Percentiles rank a stretch among this genome's conserved stretches.
Conservation (phyloP, 257 asterid species). For the Solanum megistacrolobum region DNA sequence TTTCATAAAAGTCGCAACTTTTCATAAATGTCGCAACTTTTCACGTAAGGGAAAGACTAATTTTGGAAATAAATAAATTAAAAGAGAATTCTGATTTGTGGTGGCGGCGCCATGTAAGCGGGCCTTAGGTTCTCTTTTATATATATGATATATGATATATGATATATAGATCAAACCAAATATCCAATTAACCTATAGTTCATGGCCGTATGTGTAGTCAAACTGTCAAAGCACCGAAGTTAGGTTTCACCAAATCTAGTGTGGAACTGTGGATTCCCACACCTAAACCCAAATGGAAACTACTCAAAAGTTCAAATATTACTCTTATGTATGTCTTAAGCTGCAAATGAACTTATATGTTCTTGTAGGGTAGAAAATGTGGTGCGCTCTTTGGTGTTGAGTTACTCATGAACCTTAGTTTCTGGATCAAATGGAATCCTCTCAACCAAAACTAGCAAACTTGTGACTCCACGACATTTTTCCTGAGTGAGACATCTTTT, state of each 20-base stretch:
- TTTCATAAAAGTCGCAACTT: no score
- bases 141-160: no score
- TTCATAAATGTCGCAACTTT: no score
- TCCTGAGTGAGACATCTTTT: not conserved
- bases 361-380: not conserved
- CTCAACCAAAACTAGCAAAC: not conserved
- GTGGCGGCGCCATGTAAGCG: no score
- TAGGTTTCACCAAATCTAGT: not conserved
- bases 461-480: not conserved
- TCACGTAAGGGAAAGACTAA: no score
- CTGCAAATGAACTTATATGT: not conserved
- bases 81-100: no score
- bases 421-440: not conserved
- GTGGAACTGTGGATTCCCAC: not conserved
- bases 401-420: not conserved
- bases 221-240: not conserved
- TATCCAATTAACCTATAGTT: not conserved
- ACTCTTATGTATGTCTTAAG: not conserved
- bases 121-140: no score
- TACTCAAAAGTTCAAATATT: not conserved
- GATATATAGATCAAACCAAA: not conserved
- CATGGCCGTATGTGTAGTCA: not conserved
- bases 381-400: not conserved
- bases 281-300: not conserved
- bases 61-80: no score